Conservation (phyloP, 805 yeast species). For the Cyberlindnera saturnus region DNA sequence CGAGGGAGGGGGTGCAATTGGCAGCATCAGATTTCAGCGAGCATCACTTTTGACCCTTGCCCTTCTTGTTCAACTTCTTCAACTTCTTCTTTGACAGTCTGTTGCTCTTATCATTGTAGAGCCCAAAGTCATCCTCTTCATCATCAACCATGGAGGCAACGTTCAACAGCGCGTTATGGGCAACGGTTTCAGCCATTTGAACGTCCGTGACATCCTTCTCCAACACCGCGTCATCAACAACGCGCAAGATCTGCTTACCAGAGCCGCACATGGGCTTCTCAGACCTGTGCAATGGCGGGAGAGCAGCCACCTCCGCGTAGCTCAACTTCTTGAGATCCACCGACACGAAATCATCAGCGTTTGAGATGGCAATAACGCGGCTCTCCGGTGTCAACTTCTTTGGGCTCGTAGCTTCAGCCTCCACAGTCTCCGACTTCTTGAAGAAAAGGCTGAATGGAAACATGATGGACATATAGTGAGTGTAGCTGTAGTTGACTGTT, state of each 20-base stretch:
- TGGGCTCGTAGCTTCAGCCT: neutral
- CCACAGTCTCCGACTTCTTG: neutral
- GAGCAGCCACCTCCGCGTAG: constrained; percentile 47
- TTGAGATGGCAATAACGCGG: constrained; percentile 13
- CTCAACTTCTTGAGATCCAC: constrained; percentile 42
- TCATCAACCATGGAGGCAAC: constrained; percentile 1
- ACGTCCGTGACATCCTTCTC: constrained; percentile 14
- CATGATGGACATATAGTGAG: constrained; percentile 1
- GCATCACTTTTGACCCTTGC: constrained; percentile 1
- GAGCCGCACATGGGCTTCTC: too few species aligned
- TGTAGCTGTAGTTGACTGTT: too few species aligned
- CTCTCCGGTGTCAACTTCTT: constrained; percentile 13
- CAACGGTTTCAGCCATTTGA: constrained; percentile 17
- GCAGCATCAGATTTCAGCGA: too few species aligned
- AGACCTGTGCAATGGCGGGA: neutral
- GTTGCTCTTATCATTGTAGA: constrained; percentile 18
- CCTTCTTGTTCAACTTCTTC: constrained; percentile 9
- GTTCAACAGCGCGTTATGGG: neutral
- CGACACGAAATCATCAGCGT: constrained; percentile 37
- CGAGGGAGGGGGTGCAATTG: too few species aligned
- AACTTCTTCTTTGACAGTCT: constrained; percentile 17
- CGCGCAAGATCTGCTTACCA: constrained; percentile 2
- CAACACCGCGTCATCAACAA: constrained; percentile 14
- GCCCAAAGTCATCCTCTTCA: constrained; percentile 10
- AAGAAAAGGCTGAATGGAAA: constrained; percentile 9